phyloP scores from a whole-genome alignment of 257 asterid species.

The Solanum chaucha region DNA sequence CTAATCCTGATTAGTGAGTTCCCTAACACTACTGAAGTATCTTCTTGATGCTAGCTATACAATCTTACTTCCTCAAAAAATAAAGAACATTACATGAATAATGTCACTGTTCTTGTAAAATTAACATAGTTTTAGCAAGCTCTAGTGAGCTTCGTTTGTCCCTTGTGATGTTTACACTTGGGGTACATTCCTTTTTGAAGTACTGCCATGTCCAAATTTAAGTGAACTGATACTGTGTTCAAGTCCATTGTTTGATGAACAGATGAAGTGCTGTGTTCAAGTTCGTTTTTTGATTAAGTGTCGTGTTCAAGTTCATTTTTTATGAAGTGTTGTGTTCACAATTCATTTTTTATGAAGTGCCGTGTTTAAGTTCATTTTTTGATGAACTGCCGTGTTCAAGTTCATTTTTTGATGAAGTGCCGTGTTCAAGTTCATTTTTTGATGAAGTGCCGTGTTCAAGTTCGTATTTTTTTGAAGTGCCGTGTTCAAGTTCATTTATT shows the following conservation, averaged over 20 bases:
- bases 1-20: not conserved
- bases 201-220: not conserved
- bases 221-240: not conserved
- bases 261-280: not conserved
- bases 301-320: not conserved
- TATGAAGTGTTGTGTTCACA: not conserved
- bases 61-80: not conserved
- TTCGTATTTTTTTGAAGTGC: not conserved
- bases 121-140: not conserved
- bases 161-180: not conserved
- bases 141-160: not conserved
- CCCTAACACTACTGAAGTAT: not conserved
- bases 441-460: not conserved
- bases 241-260: not conserved
- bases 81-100: not conserved
- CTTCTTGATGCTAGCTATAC: not conserved
- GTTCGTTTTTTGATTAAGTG: not conserved
- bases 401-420: not conserved
- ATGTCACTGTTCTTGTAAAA: not conserved
- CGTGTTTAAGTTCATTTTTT: not conserved
- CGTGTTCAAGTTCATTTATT: not conserved
- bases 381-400: not conserved
- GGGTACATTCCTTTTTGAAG: not conserved
- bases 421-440: not conserved
- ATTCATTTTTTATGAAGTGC: not conserved